Conservation (phyloP, 129 eudicot species). For the Flaveria linearis region DNA sequence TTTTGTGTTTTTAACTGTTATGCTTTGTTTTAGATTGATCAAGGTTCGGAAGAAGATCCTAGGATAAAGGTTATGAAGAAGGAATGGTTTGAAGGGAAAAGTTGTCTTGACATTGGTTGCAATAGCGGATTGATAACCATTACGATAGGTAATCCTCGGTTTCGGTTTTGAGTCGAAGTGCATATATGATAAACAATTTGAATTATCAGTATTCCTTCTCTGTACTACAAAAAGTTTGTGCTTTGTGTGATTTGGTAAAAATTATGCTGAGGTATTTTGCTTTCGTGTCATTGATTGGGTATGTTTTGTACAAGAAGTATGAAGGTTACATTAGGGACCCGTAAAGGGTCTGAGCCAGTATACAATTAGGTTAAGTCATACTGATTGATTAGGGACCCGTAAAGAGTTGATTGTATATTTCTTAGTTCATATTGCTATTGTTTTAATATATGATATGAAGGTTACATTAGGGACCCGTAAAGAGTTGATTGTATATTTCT, state of each 20-base stretch:
- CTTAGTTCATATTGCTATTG: not conserved
- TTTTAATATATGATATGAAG: not conserved
- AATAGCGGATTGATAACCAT: slow-evolving; percentile 83
- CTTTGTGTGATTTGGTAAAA: too few relatives aligned
- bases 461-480: too few relatives aligned
- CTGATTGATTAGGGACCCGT: too few relatives aligned
- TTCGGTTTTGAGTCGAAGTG: not conserved
- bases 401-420: not conserved
- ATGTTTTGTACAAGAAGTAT: too few relatives aligned
- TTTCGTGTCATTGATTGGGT: too few relatives aligned
- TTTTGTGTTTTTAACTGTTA: not conserved
- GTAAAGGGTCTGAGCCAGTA: too few relatives aligned
- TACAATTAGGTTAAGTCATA: too few relatives aligned
- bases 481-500: not conserved
- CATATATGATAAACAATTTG: too few relatives aligned
- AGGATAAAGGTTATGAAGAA: slow-evolving; percentile 67
- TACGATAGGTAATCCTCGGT: slow-evolving; percentile 51
- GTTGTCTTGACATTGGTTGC: slow-evolving; percentile 97
- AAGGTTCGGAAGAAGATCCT: slow-evolving; percentile 80
- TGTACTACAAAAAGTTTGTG: too few relatives aligned
- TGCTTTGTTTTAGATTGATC: slow-evolving; percentile 60
- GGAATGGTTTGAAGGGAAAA: slow-evolving; percentile 95
- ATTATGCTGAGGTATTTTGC: too few relatives aligned
- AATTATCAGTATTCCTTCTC: too few relatives aligned
- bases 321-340: too few relatives aligned